Conservation (phyloP, 441 rosid genomes). For the Populus hybrid region DNA sequence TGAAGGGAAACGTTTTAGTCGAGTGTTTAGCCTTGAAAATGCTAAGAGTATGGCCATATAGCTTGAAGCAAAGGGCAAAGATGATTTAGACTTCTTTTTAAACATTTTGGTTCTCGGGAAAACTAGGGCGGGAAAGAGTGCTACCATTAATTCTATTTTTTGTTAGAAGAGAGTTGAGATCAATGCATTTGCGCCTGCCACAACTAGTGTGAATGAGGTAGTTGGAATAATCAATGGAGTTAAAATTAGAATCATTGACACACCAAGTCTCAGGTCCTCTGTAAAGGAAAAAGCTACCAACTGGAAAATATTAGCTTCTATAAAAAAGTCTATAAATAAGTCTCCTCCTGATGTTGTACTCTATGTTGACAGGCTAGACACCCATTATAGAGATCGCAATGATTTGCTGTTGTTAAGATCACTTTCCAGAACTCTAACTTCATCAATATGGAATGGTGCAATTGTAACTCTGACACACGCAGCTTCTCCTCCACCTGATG, state of each 20-base stretch:
- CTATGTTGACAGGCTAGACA: constrained; percentile 70
- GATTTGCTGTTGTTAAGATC: constrained; percentile 50
- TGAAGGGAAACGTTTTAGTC: constrained; percentile 32
- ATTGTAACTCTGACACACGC: constrained; percentile 76
- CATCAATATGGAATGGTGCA: constrained; percentile 68
- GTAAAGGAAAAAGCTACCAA: constrained; percentile 47
- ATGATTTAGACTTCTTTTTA: constrained; percentile 48
- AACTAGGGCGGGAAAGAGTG: constrained; percentile 94
- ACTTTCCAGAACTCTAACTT: constrained; percentile 48
- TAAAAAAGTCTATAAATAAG: constrained; percentile 56
- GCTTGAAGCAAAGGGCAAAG: constrained; percentile 46
- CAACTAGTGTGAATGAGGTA: too few species aligned
- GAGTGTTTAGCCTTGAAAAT: constrained; percentile 37
- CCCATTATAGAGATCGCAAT: constrained; percentile 33
- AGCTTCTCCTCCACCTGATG: constrained; percentile 59
- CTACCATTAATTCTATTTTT: constrained; percentile 64
- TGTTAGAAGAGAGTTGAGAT: too few species aligned
- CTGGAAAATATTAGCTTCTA: constrained; percentile 47
- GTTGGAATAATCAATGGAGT: constrained; percentile 56
- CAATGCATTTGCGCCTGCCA: too few species aligned
- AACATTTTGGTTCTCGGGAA: constrained; percentile 77
- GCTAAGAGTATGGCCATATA: constrained; percentile 38
- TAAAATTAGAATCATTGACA: constrained; percentile 56
- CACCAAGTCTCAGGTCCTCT: constrained; percentile 67
- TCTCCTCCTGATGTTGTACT: constrained; percentile 75